phyloP scores from a whole-genome alignment of 768 basidiomycete species.

The Pisolithus albus region DNA sequence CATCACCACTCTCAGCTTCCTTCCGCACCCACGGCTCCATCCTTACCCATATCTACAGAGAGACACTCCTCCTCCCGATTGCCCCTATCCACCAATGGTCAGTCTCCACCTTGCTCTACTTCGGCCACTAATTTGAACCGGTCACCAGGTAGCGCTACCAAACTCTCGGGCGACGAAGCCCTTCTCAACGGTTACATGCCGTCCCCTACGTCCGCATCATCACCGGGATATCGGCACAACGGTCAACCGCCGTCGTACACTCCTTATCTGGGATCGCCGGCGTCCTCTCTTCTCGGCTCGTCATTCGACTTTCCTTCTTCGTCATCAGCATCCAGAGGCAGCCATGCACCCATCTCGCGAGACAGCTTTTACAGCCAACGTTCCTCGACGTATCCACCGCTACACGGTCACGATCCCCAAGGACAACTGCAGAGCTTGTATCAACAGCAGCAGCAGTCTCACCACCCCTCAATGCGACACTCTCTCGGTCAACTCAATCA shows the following conservation, averaged over 20 bases:
- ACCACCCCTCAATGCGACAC: neutral
- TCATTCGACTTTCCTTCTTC: conserved; percentile 24
- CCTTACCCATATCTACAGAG: conserved; percentile 29
- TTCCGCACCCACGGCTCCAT: conserved; percentile 13
- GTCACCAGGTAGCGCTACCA: conserved; percentile 16
- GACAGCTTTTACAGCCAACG: conserved; percentile 21
- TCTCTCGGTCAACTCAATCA: neutral
- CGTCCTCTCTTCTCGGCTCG: conserved; percentile 17
- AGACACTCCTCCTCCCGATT: conserved; percentile 25
- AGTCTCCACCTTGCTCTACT: conserved; percentile 18
- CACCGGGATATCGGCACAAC: conserved; percentile 24
- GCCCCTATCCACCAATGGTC: conserved; percentile 23
- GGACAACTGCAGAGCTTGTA: neutral
- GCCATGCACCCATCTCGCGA: conserved; percentile 13
- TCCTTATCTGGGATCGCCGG: conserved; percentile 21
- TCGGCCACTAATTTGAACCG: conserved; percentile 18
- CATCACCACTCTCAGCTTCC: conserved; percentile 23
- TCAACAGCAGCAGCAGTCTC: neutral
- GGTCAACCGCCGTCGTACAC: conserved; percentile 18
- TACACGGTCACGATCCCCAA: neutral
- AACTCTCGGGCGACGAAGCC: conserved; percentile 23
- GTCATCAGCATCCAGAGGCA: conserved; percentile 18
- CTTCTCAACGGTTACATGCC: conserved; percentile 27
- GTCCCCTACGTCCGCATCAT: conserved; percentile 24
- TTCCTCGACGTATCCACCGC: conserved; percentile 20